Conservation (phyloP, 306 rosid species). For the Begonia masoniana region DNA sequence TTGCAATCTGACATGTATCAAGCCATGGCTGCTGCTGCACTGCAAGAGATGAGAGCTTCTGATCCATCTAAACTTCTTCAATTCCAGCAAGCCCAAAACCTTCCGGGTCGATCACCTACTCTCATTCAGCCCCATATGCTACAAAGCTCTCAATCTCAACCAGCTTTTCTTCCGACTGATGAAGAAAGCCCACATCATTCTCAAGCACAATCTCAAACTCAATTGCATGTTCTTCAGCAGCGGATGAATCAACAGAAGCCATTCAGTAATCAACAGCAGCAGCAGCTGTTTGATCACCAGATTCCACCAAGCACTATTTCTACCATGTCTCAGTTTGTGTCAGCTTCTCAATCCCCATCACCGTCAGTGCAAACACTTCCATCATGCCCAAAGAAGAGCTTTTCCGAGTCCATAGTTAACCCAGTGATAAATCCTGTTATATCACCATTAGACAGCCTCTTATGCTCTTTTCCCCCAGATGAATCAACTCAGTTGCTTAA, state of each 20-base stretch:
- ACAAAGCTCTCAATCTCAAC: constrained; percentile 67
- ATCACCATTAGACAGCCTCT: constrained; percentile 66
- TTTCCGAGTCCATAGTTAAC: constrained; percentile 54
- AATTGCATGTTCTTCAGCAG: constrained; percentile 38
- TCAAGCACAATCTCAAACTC: constrained; percentile 41
- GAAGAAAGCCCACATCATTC: constrained; percentile 53
- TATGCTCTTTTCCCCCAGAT: constrained; percentile 70
- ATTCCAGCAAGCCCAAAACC: constrained; percentile 69
- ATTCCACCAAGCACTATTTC: constrained; percentile 41
- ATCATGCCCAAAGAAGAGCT: constrained; percentile 54
- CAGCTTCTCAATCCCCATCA: constrained; percentile 52
- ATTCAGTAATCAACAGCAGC: constrained; percentile 21
- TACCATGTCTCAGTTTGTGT: constrained; percentile 59
- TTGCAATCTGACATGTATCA: constrained; percentile 81
- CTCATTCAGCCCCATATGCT: constrained; percentile 65
- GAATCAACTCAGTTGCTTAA: constrained; percentile 62
- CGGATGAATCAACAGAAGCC: constrained; percentile 21
- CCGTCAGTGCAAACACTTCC: constrained; percentile 46
- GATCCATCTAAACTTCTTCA: constrained; percentile 76
- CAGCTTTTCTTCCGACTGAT: constrained; percentile 42
- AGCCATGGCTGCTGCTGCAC: constrained; percentile 87
- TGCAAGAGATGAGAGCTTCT: constrained; percentile 68
- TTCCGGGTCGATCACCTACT: constrained; percentile 49
- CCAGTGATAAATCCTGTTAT: constrained; percentile 32
- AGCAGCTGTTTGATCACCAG: constrained; percentile 39